Evolutionary conservation across 257 asterid species (phyloP).

Genomic region (Mentha longifolia): DNA sequence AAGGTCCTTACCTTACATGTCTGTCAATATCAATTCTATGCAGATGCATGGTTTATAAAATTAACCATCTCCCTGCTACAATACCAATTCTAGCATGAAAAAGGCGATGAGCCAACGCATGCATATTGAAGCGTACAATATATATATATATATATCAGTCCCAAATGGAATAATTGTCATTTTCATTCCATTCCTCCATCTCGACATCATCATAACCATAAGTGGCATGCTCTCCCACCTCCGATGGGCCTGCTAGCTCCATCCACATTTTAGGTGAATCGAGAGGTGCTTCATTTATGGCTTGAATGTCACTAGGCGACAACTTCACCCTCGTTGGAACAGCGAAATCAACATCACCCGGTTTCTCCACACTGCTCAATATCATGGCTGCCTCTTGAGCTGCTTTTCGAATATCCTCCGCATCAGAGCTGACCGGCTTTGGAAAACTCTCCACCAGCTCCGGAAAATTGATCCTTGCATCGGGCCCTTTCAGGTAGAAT

Average conservation of each 20-base stretch:
- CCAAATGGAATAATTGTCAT: slow-evolving; percentile 49
- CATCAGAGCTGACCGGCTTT: slow-evolving; percentile 40
- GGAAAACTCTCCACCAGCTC: slow-evolving; percentile 45
- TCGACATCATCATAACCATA: slow-evolving; percentile 27
- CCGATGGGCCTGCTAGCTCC: slow-evolving; percentile 39
- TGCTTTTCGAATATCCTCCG: slow-evolving; percentile 49
- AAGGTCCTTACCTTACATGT: background rate
- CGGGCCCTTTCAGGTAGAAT: slow-evolving; percentile 50
- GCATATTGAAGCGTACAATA: background rate
- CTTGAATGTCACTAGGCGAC: slow-evolving; percentile 61
- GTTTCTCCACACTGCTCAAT: slow-evolving; percentile 21
- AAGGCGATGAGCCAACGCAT: background rate
- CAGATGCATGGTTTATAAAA: slow-evolving; percentile 7
- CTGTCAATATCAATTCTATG: slow-evolving; percentile 11
- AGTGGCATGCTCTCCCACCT: slow-evolving; percentile 14
- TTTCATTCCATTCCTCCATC: slow-evolving; percentile 40
- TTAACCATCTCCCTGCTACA: slow-evolving; percentile 19
- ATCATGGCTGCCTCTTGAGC: slow-evolving; percentile 62
- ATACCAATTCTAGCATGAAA: slow-evolving; percentile 1
- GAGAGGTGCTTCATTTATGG: slow-evolving; percentile 64
- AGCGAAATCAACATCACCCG: background rate
- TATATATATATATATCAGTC: slow-evolving; percentile 31
- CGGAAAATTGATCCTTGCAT: slow-evolving; percentile 57
- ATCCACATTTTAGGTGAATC: slow-evolving; percentile 76
- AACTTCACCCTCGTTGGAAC: slow-evolving; percentile 49